Percentiles rank a stretch among this genome's conserved stretches.
phyloP scores from a whole-genome alignment of 495 filamentous ascomycete genomes.

The Penicillium longicatenatum region DNA sequence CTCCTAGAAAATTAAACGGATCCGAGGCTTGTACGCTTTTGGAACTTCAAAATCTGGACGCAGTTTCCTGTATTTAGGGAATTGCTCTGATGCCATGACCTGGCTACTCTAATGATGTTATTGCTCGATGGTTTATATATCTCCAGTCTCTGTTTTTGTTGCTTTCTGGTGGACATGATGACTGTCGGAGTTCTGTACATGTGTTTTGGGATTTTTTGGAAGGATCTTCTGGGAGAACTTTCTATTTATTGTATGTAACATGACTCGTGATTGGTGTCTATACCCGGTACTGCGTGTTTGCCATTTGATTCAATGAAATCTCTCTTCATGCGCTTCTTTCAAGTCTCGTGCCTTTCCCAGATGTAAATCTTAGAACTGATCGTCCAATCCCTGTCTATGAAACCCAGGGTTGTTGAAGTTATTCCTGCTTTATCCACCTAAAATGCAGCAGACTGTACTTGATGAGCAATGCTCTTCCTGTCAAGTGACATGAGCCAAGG shows the following conservation, averaged over 20 bases:
- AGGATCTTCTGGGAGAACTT: conserved; percentile 5
- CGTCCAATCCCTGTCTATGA: no score
- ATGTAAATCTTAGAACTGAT: no score
- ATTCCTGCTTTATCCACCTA: no score
- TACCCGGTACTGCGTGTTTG: conserved; percentile 22
- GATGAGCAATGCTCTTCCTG: no score
- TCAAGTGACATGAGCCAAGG: no score
- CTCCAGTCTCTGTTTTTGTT: conserved; percentile 2
- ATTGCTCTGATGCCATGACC: not conserved
- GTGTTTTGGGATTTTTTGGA: conserved; percentile 10
- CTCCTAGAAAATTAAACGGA: conserved; percentile 34
- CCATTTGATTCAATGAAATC: not conserved
- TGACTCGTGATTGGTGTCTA: conserved; percentile 21
- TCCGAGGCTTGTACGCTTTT: not conserved
- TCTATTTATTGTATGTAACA: conserved; percentile 21
- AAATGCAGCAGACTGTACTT: no score
- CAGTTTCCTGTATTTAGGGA: not conserved
- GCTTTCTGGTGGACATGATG: conserved; percentile 16
- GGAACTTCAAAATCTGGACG: not conserved
- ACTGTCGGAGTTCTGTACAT: conserved; percentile 25
- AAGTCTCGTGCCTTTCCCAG: not conserved
- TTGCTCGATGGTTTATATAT: conserved; percentile 7
- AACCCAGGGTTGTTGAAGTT: no score
- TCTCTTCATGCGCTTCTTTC: not conserved
- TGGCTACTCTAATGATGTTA: conserved; percentile 16